A percentile compares a stretch with the other conserved stretches of the same genome.
Evolutionary conservation across 208 protist genomes (phyloP).

Genomic region (Polymyxa betae): DNA sequence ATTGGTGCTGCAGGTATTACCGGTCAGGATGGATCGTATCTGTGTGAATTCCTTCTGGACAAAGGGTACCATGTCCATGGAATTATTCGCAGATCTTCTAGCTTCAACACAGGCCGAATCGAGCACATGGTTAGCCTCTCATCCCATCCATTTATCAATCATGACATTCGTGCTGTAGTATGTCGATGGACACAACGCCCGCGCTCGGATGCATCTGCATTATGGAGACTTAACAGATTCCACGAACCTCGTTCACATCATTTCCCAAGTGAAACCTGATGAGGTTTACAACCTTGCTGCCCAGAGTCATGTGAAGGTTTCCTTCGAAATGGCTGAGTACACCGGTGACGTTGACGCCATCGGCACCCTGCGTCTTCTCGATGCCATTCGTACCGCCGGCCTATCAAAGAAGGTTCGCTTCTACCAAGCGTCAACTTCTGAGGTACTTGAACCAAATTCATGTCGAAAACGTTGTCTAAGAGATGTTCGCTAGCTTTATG

Average conservation of each 20-base stretch:
- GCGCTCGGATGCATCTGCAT: constrained; percentile 64
- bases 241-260: constrained; percentile 78
- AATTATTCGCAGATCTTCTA: constrained; percentile 85
- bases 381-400: constrained; percentile 81
- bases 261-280: constrained; percentile 67
- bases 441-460: constrained; percentile 15
- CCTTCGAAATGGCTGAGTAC: constrained; percentile 91
- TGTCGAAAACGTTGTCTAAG: not conserved
- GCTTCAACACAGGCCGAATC: constrained; percentile 83
- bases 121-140: constrained; percentile 3
- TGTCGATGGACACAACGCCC: not conserved
- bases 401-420: constrained; percentile 78
- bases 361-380: constrained; percentile 85
- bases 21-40: constrained; percentile 83
- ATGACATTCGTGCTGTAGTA: constrained; percentile 17
- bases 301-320: constrained; percentile 90
- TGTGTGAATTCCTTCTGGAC: constrained; percentile 75
- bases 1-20: constrained; percentile 78
- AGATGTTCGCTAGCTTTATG: constrained; percentile 83
- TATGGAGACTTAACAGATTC: constrained; percentile 89
- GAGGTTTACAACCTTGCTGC: constrained; percentile 75
- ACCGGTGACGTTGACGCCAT: constrained; percentile 87
- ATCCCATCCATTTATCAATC: not conserved
- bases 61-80: constrained; percentile 82
- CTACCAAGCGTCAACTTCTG: constrained; percentile 72